Evolutionary conservation across 768 basidiomycete species (phyloP), one percentile per base, ranked within the genome.

Genomic region (Omphalotus guepiniiformis): DNA sequence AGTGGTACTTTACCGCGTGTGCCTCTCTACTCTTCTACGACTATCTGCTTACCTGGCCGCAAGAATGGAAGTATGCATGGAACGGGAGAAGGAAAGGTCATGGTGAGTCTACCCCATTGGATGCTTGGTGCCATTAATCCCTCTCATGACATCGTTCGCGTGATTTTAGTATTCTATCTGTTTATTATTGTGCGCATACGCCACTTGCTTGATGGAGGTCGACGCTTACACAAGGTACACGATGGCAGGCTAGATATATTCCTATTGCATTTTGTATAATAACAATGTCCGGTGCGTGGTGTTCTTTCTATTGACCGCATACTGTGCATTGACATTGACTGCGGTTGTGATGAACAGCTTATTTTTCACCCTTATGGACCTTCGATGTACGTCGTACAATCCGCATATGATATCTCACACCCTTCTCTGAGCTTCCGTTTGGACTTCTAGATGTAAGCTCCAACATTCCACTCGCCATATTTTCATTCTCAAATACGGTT

Each of bases 231-330:
- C 30, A 9, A n/a, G 30, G 9, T 9, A 32, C 8, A 23, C 28
- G 21, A 22, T 37, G 18, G 19, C 28, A 55, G 54, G 62, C 62
- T 37, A 59, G 61, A 22, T 63, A 62, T 42, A 51, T 51, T 27
- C 59, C 62, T 0, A 59, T 63, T 51, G 54, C 55, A 6, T 62
- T 58, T 18, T 52, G 53, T 42, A 47, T 62, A n/a, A 55, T 63
- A 11, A 62, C 62, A 1, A 52, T 62, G 15, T 62, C 56, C 16
- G 62, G 62, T 60, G 47, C 18, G 50, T 41, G 19, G 30, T n/a
- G 11, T 12, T 27, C 41, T 21, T 32, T 23, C 18, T 22, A 19
- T 8, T 23, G 28, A 11, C 12, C 5, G 30, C 26, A 22, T 5
- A 26, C 7, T 19, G 12, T 36, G 26, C 15, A 25, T 22, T 25